Conservation (phyloP, 1,139 yeast species). For the Citeromyces siamensis region DNA sequence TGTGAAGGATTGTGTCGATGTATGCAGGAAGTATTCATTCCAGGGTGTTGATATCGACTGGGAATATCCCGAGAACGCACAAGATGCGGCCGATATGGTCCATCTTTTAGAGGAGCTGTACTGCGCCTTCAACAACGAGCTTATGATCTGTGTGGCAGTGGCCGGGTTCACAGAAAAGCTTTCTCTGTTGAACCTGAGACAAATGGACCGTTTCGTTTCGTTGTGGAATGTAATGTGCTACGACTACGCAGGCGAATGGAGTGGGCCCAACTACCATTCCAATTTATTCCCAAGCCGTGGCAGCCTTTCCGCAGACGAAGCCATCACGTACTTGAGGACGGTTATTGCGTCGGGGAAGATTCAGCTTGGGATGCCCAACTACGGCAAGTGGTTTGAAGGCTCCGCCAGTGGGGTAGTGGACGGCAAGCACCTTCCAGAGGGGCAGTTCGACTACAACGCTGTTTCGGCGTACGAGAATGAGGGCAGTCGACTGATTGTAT, state of each 20-base stretch:
- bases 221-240: conserved; percentile 89
- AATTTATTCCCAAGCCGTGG: conserved; percentile 37
- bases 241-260: conserved; percentile 80
- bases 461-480: conserved; percentile 53
- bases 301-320: conserved; percentile 32
- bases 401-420: conserved; percentile 20
- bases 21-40: conserved; percentile 45
- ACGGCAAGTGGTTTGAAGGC: conserved; percentile 60
- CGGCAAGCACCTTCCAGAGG: conserved; percentile 8
- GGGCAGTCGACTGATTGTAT: conserved; percentile 35
- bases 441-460: conserved; percentile 31
- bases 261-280: conserved; percentile 56
- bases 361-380: conserved; percentile 81
- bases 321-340: conserved; percentile 24
- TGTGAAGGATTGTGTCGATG: conserved; percentile 32
- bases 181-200: conserved; percentile 26
- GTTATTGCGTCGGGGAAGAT: conserved; percentile 41
- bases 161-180: conserved; percentile 52
- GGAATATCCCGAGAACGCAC: conserved; percentile 61
- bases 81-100: conserved; percentile 34
- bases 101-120: conserved; percentile 27
- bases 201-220: conserved; percentile 44
- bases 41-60: conserved; percentile 94
- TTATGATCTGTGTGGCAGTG: conserved; percentile 57
- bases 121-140: conserved; percentile 17